A percentile compares a stretch with the other conserved stretches of the same genome.
These are phyloP conservation scores for Phyllosticta citrichinensis DNA, from an alignment of 2,329 filamentous ascomycete species.

Conservation along the genomic window DNA sequence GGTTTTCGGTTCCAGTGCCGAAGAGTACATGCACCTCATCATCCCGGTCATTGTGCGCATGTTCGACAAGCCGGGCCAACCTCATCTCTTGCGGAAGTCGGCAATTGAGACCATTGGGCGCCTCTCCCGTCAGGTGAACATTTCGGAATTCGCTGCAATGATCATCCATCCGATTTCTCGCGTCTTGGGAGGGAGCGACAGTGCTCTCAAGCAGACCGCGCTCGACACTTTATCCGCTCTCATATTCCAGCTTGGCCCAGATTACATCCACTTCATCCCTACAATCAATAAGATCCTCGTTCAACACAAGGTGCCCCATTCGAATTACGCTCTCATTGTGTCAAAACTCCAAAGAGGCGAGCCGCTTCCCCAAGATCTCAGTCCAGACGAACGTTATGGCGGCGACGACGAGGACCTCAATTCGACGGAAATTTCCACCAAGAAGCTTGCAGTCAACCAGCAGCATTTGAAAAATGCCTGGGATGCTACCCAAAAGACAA, in stretches of 20 bases:
- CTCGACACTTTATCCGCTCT: constrained; percentile 90
- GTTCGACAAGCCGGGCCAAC: constrained; percentile 82
- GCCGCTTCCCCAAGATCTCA: constrained; percentile 87
- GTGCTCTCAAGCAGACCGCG: constrained; percentile 65
- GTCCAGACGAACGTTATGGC: constrained; percentile 70
- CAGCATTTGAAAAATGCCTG: constrained; percentile 95
- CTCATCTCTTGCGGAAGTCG: constrained; percentile 66
- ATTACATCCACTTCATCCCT: constrained; percentile 88
- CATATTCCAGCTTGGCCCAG: constrained; percentile 90
- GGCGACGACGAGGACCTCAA: constrained; percentile 70
- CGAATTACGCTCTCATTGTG: constrained; percentile 86
- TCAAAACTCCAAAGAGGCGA: constrained; percentile 92
- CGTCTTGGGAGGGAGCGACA: constrained; percentile 65
- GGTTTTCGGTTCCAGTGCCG: constrained; percentile 87
- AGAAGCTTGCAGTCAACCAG: constrained; percentile 94
- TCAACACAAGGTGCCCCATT: constrained; percentile 71
- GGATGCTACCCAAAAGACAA: constrained; percentile 95
- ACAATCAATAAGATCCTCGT: constrained; percentile 81
- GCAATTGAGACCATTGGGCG: constrained; percentile 94
- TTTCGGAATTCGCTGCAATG: constrained; percentile 92
- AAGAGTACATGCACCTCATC: constrained; percentile 99
- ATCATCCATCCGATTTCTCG: constrained; percentile 91
- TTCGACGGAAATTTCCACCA: constrained; percentile 74
- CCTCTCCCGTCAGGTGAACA: constrained; percentile 89
- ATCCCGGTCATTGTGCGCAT: constrained; percentile 90